Evolutionary conservation across 306 rosid species (phyloP), one percentile per base, ranked within the genome.

Genomic region (Hylodesmum podocarpum): DNA sequence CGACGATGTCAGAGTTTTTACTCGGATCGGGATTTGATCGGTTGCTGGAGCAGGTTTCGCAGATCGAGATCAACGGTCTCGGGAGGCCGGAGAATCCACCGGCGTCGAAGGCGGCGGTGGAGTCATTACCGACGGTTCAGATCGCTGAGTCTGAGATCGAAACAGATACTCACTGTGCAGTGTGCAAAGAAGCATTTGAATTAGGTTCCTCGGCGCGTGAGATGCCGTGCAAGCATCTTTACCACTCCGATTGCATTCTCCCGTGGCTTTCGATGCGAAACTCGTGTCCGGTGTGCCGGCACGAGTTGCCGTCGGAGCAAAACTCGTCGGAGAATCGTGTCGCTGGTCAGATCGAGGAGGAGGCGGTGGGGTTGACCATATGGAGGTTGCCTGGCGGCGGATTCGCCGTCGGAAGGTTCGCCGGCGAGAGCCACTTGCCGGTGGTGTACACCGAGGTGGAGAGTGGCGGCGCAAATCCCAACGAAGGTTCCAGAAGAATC

Each of bases 321-420:
- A 64, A n/a, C 18, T 4, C 80, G 0, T 6, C 43, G 66, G 83
- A 71, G 13, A 62, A 16, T 6, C 47, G 80, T 15, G 29, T 81
- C 14, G 4, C 89, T 1, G 88, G 83, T 25, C 86, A 76, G 65
- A 37, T 19, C 3, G 91, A 86, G 1, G 96, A 95, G 53, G 98
- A 89, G 54, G 80, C 96, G 0, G 88, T 87, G 1, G 97, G 98
- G 10, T 66, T 95, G 54, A 90, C 96, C 2, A 92, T 95, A 46
- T 95, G 98, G 98, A 92, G 97, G 78, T 81, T 95, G 5, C 96
- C 98, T 0, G 97, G 97, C 0, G 97, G 97, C 1, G 96, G 95
- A 27, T 95, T 90, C 27, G 96, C 96, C 2, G 98, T 95, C 15
- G 98, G 97, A 12, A 86, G 96, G 63, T 94, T 92, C 62, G 65